Percentiles rank a stretch among this genome's conserved stretches.
Conservation (phyloP, 1,284 basidiomycete genomes). For the Ganoderma sinense region DNA sequence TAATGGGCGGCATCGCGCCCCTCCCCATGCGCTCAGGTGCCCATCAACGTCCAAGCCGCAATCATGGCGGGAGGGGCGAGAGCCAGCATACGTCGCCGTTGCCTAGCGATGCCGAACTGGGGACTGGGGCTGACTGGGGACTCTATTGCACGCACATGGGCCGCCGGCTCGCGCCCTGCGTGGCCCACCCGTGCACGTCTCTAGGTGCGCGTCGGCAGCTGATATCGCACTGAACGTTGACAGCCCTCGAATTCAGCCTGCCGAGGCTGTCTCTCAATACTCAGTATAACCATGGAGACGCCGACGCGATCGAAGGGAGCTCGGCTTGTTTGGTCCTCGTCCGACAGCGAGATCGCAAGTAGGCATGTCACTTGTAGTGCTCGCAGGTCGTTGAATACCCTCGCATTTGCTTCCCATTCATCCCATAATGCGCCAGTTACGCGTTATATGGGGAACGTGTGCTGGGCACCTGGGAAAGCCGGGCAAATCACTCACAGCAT, state of each 20-base stretch:
- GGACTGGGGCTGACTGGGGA: neutral
- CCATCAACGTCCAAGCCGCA: neutral
- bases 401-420: neutral
- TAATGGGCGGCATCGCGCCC: neutral
- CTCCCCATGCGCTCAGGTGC: neutral
- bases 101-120: neutral
- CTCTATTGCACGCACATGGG: neutral
- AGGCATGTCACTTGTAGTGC: neutral
- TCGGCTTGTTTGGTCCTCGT: neutral
- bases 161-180: neutral
- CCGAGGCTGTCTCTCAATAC: neutral
- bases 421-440: neutral
- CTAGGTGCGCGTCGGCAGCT: neutral
- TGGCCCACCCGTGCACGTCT: neutral
- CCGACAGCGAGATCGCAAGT: neutral
- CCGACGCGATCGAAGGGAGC: neutral
- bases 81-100: neutral
- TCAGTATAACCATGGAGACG: neutral
- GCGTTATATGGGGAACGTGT: neutral
- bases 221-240: neutral
- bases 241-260: neutral
- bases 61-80: neutral
- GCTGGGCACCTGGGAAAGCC: neutral
- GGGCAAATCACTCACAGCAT: neutral
- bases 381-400: neutral